Evolutionary conservation across 805 yeast species (phyloP).

Genomic region (Kuraishia ogatae): DNA sequence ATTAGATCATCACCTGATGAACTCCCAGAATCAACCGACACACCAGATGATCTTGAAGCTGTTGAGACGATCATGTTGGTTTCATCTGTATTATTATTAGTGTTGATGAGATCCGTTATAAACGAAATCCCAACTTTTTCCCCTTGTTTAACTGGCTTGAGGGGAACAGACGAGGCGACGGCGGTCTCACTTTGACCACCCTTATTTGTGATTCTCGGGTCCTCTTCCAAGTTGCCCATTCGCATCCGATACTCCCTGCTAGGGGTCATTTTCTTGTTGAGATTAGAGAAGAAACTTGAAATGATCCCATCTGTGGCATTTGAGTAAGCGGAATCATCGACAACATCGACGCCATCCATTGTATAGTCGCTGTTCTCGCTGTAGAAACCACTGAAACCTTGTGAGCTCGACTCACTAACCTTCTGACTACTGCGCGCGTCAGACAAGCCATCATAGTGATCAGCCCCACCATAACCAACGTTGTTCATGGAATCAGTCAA

Average conservation of each 20-base stretch:
- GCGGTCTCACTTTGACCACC: not conserved
- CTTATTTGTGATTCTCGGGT: not conserved
- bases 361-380: not conserved
- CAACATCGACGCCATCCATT: not conserved
- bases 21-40: not conserved
- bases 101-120: not conserved
- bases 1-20: not conserved
- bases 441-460: not conserved
- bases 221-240: not conserved
- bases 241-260: not conserved
- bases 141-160: not conserved
- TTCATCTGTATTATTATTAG: not conserved
- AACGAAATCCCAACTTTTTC: not conserved
- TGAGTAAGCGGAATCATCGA: not conserved
- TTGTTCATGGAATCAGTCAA: not conserved
- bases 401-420: not conserved
- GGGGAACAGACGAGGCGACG: not conserved
- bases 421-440: not conserved
- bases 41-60: not conserved
- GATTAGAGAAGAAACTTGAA: not conserved
- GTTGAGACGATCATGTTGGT: not conserved
- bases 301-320: not conserved
- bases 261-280: not conserved
- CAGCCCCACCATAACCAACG: not conserved
- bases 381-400: not conserved